phyloP scores from a whole-genome alignment of 805 yeast genomes.

The Candida ficus region DNA sequence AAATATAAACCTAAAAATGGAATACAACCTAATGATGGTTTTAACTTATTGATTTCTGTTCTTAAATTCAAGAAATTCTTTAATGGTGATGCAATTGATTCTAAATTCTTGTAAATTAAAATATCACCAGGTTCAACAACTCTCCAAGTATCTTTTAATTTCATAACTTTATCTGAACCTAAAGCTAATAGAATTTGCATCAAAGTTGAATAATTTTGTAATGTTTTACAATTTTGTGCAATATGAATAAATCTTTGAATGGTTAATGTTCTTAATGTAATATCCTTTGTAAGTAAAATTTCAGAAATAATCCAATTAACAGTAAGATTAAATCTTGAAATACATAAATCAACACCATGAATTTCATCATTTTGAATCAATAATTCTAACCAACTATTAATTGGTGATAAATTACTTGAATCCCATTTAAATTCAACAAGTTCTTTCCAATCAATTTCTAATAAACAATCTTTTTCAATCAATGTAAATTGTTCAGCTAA shows the following conservation, averaged over 20 bases:
- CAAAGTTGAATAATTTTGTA: conserved; percentile 82
- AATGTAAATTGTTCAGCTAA: conserved; percentile 81
- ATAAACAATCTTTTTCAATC: conserved; percentile 77
- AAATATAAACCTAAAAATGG: conserved; percentile 87
- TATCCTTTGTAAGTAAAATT: conserved; percentile 61
- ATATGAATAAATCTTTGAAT: conserved; percentile 85
- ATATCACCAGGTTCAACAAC: conserved; percentile 68
- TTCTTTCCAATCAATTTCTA: conserved; percentile 90
- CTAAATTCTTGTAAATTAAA: conserved; percentile 59
- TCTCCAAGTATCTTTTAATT: conserved; percentile 68
- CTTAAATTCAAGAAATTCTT: conserved; percentile 69
- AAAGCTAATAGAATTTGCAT: conserved; percentile 85
- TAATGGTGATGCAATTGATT: conserved; percentile 66
- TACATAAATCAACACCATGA: conserved; percentile 78
- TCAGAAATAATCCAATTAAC: conserved; percentile 93
- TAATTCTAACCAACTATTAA: conserved; percentile 79
- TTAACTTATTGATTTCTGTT: conserved; percentile 51
- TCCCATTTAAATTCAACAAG: conserved; percentile 74
- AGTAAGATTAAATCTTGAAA: conserved; percentile 80
- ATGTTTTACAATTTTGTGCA: conserved; percentile 63
- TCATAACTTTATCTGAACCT: conserved; percentile 56
- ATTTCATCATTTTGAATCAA: conserved; percentile 50
- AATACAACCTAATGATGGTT: conserved; percentile 69
- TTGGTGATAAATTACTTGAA: conserved; percentile 52
- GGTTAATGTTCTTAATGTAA: conserved; percentile 56